Evolutionary conservation across 176 grass and related monocot species (phyloP), one percentile per base, ranked within the genome.

Genomic region (Carex cristatella): DNA sequence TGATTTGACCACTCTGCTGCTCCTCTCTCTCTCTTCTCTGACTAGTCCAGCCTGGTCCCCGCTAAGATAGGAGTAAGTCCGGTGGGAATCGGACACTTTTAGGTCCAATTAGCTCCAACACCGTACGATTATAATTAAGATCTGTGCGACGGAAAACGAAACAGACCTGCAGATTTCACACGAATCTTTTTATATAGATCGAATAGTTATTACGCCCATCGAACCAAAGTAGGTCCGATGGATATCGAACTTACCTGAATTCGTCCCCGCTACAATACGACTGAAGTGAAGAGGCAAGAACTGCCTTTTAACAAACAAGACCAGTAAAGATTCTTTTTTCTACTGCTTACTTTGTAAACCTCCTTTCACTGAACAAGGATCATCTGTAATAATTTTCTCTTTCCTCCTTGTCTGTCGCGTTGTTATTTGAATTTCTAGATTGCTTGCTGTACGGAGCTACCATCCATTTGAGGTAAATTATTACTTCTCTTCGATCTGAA

Each of bases 351-450:
- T 81, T 79, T 32, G 13, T 18, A 15, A 33, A 31, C 75, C n/a
- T 55, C 46, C 4, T 69, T 5, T 9, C 31, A 69, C 13, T 8
- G 18, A 18, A 42, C 68, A 44, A 18, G 23, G 23, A 23, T 23
- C 44, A 18, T 42, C 35, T 18, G 15, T 18, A 10, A 78, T 32
- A 8, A 9, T 51, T 58, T 33, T 46, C 38, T 46, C 54, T 81
- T 19, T 61, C 42, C 42, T 63, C 30, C 49, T 67, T 65, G 63
- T 67, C 65, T 65, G 63, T 67, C 65, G 35, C 42, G 12, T 83
- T 69, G n/a, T 31, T 2, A 66, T 83, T 83, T 83, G 42, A 83
- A 69, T 83, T 82, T 67, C 58, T 81, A 49, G 3, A 79, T 23
- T 27, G 79, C 61, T 82, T 65, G 16, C 15, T 44, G 13, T 61